Conservation (phyloP, 108 stramenopile species). For the Mayamaea pseudoterrestris region DNA sequence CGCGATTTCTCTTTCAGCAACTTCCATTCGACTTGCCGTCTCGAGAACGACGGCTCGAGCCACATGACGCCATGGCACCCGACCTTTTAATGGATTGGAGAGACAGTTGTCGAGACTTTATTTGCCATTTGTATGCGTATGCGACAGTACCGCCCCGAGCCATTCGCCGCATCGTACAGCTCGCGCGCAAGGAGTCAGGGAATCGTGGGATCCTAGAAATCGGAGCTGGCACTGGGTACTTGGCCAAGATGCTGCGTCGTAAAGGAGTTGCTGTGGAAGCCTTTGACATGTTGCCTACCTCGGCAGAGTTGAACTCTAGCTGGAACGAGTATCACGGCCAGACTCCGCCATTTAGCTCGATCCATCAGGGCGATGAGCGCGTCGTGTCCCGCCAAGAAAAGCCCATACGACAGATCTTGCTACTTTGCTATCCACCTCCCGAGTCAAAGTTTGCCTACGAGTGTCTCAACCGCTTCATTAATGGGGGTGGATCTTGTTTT, state of each 20-base stretch:
- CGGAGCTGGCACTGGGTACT: constrained; percentile 53
- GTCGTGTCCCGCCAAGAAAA: neutral
- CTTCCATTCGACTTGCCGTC: neutral
- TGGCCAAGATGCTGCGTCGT: constrained; percentile 22
- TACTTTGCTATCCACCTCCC: constrained; percentile 55
- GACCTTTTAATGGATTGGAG: constrained; percentile 31
- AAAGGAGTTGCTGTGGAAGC: constrained; percentile 19
- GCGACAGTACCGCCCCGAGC: constrained; percentile 25
- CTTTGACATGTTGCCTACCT: constrained; percentile 27
- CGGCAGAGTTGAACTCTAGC: neutral
- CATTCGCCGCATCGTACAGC: constrained; percentile 1
- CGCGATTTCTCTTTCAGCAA: neutral
- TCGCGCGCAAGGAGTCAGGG: constrained; percentile 4
- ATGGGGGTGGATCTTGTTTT: constrained; percentile 13
- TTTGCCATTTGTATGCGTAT: constrained; percentile 46
- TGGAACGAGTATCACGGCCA: constrained; percentile 51
- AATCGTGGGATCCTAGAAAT: constrained; percentile 21
- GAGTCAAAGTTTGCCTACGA: constrained; percentile 31
- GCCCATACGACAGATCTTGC: constrained; percentile 7
- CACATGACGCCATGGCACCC: constrained; percentile 42
- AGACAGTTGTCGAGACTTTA: constrained; percentile 47
- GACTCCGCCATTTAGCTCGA: constrained; percentile 25
- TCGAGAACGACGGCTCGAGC: neutral
- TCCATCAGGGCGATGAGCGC: constrained; percentile 7
- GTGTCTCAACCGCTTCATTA: constrained; percentile 13